Conservation (phyloP, 163 green algal genomes). For the Chlamydomonas reinhardtii region DNA sequence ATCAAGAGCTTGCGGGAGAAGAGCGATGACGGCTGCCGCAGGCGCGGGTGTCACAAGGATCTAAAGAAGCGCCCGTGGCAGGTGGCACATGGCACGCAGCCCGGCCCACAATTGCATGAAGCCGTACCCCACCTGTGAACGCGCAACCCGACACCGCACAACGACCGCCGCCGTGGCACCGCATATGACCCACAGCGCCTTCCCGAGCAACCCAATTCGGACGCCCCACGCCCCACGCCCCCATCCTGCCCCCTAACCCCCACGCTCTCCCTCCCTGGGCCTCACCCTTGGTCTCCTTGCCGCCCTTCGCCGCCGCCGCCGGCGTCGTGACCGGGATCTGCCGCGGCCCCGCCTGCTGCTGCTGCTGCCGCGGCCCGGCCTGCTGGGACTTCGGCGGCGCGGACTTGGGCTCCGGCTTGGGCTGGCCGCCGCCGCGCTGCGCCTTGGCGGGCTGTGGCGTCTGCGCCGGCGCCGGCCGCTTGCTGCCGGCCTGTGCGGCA, state of each 20-base stretch:
- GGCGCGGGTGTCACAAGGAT: too few relatives aligned
- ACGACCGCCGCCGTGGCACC: too few relatives aligned
- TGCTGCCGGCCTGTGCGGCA: conserved; percentile 7
- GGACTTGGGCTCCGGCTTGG: conserved; percentile 17
- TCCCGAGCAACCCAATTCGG: too few relatives aligned
- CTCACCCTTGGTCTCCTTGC: neutral
- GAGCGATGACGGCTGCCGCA: neutral
- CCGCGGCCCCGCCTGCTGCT: neutral
- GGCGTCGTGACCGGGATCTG: conserved; percentile 1
- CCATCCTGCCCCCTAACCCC: neutral
- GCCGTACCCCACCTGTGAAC: too few relatives aligned
- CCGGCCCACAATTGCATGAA: too few relatives aligned
- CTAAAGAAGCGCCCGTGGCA: too few relatives aligned
- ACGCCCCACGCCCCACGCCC: neutral
- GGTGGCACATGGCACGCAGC: neutral
- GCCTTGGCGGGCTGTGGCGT: conserved; percentile 40
- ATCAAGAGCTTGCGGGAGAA: too few relatives aligned
- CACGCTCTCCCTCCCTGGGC: neutral
- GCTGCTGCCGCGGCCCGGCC: neutral
- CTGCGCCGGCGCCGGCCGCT: neutral
- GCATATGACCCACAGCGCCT: too few relatives aligned
- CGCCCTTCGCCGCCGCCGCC: neutral
- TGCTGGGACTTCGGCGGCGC: conserved; percentile 44
- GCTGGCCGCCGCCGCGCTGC: neutral
- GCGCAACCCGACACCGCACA: too few relatives aligned